Evolutionary conservation across 352 stramenopile genomes (phyloP).

Genomic region (Aphanomyces euteiches): DNA sequence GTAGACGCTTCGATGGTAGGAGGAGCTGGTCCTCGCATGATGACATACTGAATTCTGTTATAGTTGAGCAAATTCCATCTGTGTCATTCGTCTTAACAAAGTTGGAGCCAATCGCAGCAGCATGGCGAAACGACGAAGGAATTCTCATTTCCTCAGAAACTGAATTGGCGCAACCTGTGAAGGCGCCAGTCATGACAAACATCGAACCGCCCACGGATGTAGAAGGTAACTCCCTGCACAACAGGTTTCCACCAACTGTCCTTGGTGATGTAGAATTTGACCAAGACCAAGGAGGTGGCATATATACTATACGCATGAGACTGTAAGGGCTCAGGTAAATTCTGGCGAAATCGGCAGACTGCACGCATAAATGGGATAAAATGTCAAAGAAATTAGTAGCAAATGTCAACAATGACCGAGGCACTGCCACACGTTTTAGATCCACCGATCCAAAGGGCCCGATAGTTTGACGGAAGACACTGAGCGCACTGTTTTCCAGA

Average conservation of each 20-base stretch:
- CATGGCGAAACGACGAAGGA: too few relatives aligned
- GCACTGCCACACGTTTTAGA: not conserved
- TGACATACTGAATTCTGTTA: too few relatives aligned
- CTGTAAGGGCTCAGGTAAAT: not conserved
- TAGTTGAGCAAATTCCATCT: too few relatives aligned
- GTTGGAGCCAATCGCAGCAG: too few relatives aligned
- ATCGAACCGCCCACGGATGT: not conserved
- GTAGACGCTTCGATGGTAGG: too few relatives aligned
- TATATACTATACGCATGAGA: not conserved
- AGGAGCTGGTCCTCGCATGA: too few relatives aligned
- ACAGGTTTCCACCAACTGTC: not conserved
- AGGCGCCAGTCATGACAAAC: not conserved
- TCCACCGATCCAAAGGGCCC: conserved; percentile 5
- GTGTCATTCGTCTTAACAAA: too few relatives aligned
- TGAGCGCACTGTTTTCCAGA: not conserved
- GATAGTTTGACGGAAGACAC: not conserved
- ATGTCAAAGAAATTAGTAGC: not conserved
- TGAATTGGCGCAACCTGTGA: not conserved
- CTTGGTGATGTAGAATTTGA: not conserved
- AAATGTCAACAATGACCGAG: not conserved
- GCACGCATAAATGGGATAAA: not conserved
- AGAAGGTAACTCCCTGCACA: not conserved
- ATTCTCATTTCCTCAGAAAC: too few relatives aligned
- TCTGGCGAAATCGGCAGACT: not conserved
- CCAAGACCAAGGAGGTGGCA: not conserved